Evolutionary conservation across 805 yeast genomes (phyloP), one percentile per base, ranked within the genome.

Genomic region (Jamesozyma rosinii): DNA sequence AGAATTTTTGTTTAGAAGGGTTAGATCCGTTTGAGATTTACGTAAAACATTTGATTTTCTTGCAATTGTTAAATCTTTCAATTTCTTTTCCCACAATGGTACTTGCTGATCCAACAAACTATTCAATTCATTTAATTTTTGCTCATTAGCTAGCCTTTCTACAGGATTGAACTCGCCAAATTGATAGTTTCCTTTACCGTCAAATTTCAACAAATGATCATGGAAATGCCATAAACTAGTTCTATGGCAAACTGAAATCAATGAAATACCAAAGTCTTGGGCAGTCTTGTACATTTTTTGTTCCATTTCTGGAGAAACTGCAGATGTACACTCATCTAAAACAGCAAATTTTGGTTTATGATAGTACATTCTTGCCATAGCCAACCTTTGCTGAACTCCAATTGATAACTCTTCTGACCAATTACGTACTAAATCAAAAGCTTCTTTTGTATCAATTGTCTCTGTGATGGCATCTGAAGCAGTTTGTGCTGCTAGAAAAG

Each of bases 191-290:
- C 90, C 90, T 55, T 77, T 75, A n/a, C 94, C 94, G 56, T 83
- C 89, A 57, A 89, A 86, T 61, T 87, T 88, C 50, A 89, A 69
- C 44, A 89, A 75, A 53, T 77, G 75, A 48, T 81, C 76, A 63
- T 89, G 97, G 69, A 86, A 89, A 61, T 84, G 84, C 96, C 96
- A 89, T 49, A 89, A 67, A 5, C 94, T 85, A 3, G 95, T 82
- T 50, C 97, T 72, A 63, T 89, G 97, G 39, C 95, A 92, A 9
- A 89, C 97, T 0, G 95, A 86, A 32, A 89, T 67, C 17, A 89
- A 73, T 0, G 95, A 83, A 44, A 88, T 87, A 0, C 86, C 85
- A 48, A 84, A 69, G 15, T 72, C 68, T 58, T 83, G 84, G 0
- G 96, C 95, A 55, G 83, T 82, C 41, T 77, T 64, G 57, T 89